A percentile compares a stretch with the other conserved stretches of the same genome.
phyloP scores from a whole-genome alignment of 1,139 yeast species.

The Pichia sp. region DNA sequence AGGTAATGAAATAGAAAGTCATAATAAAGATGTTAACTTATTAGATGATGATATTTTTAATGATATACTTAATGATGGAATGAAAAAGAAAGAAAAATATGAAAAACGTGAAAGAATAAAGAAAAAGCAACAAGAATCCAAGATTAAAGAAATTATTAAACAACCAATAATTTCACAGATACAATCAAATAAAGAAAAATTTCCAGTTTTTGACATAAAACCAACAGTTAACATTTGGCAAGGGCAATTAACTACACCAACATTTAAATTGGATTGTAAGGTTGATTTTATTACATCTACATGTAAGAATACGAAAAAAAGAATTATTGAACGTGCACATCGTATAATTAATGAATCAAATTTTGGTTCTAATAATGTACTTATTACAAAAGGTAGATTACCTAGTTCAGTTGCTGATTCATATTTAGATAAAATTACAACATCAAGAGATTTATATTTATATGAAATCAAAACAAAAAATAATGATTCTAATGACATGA shows the following conservation, averaged over 20 bases:
- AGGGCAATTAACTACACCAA: constrained; percentile 21
- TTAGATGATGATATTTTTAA: constrained; percentile 7
- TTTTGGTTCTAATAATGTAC: constrained; percentile 15
- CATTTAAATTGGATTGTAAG: constrained; percentile 33
- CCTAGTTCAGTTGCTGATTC: constrained; percentile 48
- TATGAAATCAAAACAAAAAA: constrained; percentile 37
- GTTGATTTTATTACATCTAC: constrained; percentile 39
- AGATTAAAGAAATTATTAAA: no score
- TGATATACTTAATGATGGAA: constrained; percentile 4
- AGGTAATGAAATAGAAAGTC: constrained; percentile 4
- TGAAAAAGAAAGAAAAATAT: no score
- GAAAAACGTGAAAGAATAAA: no score
- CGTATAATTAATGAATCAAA: constrained; percentile 32
- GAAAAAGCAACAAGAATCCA: no score
- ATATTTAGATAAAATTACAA: constrained; percentile 46
- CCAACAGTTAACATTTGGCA: constrained; percentile 18
- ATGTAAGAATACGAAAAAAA: constrained; percentile 21
- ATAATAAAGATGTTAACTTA: constrained; percentile 13
- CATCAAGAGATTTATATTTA: constrained; percentile 47
- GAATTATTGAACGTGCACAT: constrained; percentile 23
- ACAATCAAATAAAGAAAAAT: no score
- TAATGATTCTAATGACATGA: constrained; percentile 22
- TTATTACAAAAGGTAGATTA: constrained; percentile 60
- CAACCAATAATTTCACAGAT: no score
- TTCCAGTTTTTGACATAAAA: no score